phyloP scores from a whole-genome alignment of 164 flowering plant genomes.

The Magnolia kwangsiensis region DNA sequence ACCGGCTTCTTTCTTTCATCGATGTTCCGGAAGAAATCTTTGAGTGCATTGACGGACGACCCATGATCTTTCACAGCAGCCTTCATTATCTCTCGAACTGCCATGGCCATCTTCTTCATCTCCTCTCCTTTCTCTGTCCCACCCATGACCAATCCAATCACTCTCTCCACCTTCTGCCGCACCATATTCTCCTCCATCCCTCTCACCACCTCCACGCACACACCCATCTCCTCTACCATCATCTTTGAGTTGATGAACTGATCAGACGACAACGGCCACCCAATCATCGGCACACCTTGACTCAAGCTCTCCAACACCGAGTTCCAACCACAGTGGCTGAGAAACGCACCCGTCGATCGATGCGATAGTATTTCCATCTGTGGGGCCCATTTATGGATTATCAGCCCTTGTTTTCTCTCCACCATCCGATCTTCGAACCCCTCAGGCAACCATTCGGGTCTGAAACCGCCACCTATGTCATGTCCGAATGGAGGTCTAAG shows the following conservation, averaged over 20 bases:
- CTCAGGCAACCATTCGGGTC: slow-evolving; percentile 16
- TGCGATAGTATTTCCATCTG: slow-evolving; percentile 12
- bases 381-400: slow-evolving; percentile 11
- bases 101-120: slow-evolving; percentile 6
- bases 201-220: slow-evolving; percentile 3
- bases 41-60: slow-evolving; percentile 3
- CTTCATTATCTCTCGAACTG: neutral
- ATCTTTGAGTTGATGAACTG: slow-evolving; percentile 11
- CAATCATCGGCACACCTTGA: slow-evolving; percentile 7
- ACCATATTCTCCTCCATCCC: neutral
- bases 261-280: slow-evolving; percentile 10
- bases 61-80: slow-evolving; percentile 3
- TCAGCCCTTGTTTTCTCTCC: slow-evolving; percentile 7
- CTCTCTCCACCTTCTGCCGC: neutral
- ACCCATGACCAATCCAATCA: slow-evolving; percentile 3
- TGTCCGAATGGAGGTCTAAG: slow-evolving; percentile 24
- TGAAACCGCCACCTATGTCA: slow-evolving; percentile 14
- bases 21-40: slow-evolving; percentile 3
- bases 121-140: slow-evolving; percentile 8
- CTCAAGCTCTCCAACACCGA: slow-evolving; percentile 15
- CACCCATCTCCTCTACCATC: slow-evolving; percentile 16
- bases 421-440: slow-evolving; percentile 15
- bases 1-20: slow-evolving; percentile 3
- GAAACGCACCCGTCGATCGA: slow-evolving; percentile 6
- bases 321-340: slow-evolving; percentile 15